Evolutionary conservation across 192 early-diverging fungal species (phyloP).

Genomic region (Podila horticola): DNA sequence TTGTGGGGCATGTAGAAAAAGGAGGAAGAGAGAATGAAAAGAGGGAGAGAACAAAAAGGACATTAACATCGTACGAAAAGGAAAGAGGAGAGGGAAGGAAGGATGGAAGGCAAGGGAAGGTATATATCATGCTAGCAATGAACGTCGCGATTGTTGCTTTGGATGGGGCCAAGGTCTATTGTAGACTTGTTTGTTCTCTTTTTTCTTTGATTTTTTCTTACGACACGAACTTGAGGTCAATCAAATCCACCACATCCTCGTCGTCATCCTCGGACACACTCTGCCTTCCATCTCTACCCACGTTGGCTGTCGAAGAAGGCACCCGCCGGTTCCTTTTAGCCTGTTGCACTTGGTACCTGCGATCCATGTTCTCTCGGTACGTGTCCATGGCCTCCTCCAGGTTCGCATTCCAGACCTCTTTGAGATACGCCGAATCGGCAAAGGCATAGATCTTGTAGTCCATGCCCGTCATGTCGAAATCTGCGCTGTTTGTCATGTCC

Average conservation of each 20-base stretch:
- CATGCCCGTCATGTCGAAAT: slow-evolving; percentile 34
- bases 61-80: no score
- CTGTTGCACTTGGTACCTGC: slow-evolving; percentile 6
- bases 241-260: slow-evolving; percentile 1
- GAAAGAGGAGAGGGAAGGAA: slow-evolving; percentile 5
- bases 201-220: neutral
- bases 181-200: neutral
- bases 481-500: slow-evolving; percentile 11
- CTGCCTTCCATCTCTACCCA: neutral
- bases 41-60: neutral
- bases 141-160: neutral
- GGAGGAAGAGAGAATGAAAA: neutral
- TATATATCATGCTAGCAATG: neutral
- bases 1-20: no score
- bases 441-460: slow-evolving; percentile 37
- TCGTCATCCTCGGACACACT: neutral
- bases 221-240: slow-evolving; percentile 42
- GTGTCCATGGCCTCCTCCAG: slow-evolving; percentile 25
- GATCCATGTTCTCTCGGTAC: slow-evolving; percentile 29
- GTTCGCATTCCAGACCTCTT: slow-evolving; percentile 19
- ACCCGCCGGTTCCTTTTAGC: slow-evolving; percentile 15
- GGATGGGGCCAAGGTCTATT: neutral
- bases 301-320: neutral
- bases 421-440: slow-evolving; percentile 29
- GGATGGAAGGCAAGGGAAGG: slow-evolving; percentile 1